Evolutionary conservation across 2,329 filamentous ascomycete species (phyloP).

Genomic region (Nothophaeocryptopus gaeumannii): DNA sequence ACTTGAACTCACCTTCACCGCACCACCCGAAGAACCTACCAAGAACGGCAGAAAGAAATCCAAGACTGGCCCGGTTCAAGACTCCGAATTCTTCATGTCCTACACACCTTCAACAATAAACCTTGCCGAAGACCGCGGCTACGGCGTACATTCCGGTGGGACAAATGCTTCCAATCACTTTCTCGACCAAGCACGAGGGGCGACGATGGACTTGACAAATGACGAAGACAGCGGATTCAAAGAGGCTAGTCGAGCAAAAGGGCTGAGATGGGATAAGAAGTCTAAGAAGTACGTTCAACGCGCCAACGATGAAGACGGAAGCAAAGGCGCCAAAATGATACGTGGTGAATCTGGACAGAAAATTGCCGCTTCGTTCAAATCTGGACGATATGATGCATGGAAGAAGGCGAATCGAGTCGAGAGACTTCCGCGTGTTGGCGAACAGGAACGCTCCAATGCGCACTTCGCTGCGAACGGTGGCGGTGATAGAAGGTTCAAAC

Average conservation of each 20-base stretch:
- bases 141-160: slow-evolving; percentile 80
- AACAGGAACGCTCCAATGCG: slow-evolving; percentile 58
- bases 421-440: slow-evolving; percentile 76
- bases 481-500: slow-evolving; percentile 66
- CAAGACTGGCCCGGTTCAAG: slow-evolving; percentile 61
- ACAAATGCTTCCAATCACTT: slow-evolving; percentile 66
- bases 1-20: slow-evolving; percentile 52
- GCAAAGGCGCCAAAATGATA: slow-evolving; percentile 63
- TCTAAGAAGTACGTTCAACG: slow-evolving; percentile 90
- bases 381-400: slow-evolving; percentile 91
- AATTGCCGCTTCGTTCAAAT: slow-evolving; percentile 90
- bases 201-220: slow-evolving; percentile 87
- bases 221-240: slow-evolving; percentile 78
- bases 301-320: slow-evolving; percentile 93
- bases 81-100: slow-evolving; percentile 92
- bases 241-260: slow-evolving; percentile 66
- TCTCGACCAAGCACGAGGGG: slow-evolving; percentile 78
- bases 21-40: slow-evolving; percentile 24
- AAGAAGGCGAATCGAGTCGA: slow-evolving; percentile 79
- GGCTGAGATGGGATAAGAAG: slow-evolving; percentile 96
- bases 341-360: slow-evolving; percentile 94
- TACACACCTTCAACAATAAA: slow-evolving; percentile 82
- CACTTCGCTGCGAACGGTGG: slow-evolving; percentile 33
- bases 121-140: slow-evolving; percentile 83
- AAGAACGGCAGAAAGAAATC: slow-evolving; percentile 26